These are phyloP conservation scores for Collariella sp. DNA, from an alignment of 495 filamentous ascomycete genomes.

Conservation along the genomic window DNA sequence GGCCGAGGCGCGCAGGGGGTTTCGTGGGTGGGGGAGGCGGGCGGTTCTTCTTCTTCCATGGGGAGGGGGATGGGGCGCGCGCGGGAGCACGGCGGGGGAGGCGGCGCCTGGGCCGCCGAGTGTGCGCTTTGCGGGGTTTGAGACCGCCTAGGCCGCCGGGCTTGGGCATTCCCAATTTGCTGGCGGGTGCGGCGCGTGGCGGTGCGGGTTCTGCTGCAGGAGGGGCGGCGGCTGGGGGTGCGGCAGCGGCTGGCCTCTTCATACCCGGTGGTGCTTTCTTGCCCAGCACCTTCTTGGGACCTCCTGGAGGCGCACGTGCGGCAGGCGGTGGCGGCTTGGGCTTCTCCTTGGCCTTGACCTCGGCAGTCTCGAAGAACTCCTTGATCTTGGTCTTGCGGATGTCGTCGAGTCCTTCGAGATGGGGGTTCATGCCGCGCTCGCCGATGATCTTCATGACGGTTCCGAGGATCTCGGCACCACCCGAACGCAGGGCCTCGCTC, in stretches of 20 bases:
- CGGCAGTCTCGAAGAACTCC: constrained; percentile 83
- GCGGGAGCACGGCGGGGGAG: constrained; percentile 52
- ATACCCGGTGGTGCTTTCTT: constrained; percentile 40
- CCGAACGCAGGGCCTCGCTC: constrained; percentile 71
- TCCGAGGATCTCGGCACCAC: constrained; percentile 84
- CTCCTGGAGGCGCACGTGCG: constrained; percentile 50
- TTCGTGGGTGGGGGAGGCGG: constrained; percentile 36
- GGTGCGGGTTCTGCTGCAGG: constrained; percentile 36
- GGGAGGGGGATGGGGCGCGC: constrained; percentile 35
- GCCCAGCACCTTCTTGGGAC: constrained; percentile 37
- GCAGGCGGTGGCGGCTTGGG: constrained; percentile 69
- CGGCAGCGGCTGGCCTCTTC: constrained; percentile 34
- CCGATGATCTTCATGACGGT: constrained; percentile 99
- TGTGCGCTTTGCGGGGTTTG: constrained; percentile 54
- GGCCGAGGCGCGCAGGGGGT: constrained; percentile 51
- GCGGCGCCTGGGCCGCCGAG: constrained; percentile 49
- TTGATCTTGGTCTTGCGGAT: constrained; percentile 95
- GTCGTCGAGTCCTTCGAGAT: constrained; percentile 91
- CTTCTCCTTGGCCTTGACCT: constrained; percentile 95
- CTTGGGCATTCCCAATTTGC: constrained; percentile 58
- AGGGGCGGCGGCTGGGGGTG: constrained; percentile 26
- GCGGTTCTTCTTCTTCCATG: constrained; percentile 52
- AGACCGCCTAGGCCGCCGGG: constrained; percentile 55
- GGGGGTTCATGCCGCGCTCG: constrained; percentile 90
- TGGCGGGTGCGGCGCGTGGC: constrained; percentile 50